Evolutionary conservation across 768 basidiomycete species (phyloP).

Genomic region (Boletus bicolor): DNA sequence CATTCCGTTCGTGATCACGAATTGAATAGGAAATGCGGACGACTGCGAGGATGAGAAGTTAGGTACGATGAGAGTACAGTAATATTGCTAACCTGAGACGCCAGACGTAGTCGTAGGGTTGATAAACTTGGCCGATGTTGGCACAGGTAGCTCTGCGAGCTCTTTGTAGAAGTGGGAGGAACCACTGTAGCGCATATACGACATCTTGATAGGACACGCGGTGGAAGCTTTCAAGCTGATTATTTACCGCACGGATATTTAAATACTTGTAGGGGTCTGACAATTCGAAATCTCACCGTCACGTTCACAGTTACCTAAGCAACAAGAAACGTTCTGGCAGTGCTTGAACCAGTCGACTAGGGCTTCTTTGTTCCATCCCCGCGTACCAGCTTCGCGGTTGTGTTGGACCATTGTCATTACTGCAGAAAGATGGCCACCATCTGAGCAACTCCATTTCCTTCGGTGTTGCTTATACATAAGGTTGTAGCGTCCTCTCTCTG

Average conservation of each 20-base stretch:
- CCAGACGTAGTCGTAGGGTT: constrained; percentile 6
- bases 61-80: too few species aligned
- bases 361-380: too few species aligned
- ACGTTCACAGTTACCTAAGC: neutral
- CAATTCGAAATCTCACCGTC: neutral
- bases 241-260: neutral
- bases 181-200: constrained; percentile 20
- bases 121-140: constrained; percentile 35
- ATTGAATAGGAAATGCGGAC: constrained; percentile 45
- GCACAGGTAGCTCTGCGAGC: constrained; percentile 40
- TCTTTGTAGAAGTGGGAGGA: constrained; percentile 29
- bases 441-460: too few species aligned
- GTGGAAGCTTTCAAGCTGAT: too few species aligned
- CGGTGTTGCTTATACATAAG: too few species aligned
- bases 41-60: constrained; percentile 21
- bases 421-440: too few species aligned
- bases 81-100: constrained; percentile 13
- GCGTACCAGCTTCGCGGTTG: too few species aligned
- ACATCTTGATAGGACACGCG: constrained; percentile 6
- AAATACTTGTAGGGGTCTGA: neutral
- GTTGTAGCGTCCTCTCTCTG: too few species aligned
- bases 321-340: too few species aligned
- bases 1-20: constrained; percentile 50
- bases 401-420: too few species aligned
- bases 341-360: too few species aligned